A percentile compares a stretch with the other conserved stretches of the same genome.
Evolutionary conservation across 2,329 filamentous ascomycete species (phyloP).

Genomic region (Rachicladosporium sp.): DNA sequence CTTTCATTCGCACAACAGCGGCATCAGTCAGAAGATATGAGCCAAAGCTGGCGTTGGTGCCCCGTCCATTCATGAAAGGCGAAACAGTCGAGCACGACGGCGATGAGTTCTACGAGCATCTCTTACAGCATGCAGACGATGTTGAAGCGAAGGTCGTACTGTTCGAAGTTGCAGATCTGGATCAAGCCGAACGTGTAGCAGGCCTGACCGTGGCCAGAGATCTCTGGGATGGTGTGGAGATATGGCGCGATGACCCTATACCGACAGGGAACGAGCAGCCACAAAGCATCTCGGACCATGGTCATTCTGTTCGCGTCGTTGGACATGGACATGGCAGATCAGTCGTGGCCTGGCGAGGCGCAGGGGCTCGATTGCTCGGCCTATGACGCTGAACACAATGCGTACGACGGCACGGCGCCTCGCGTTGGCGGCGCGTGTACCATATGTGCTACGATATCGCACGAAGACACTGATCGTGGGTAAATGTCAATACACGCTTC

Average conservation of each 20-base stretch:
- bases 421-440: no score
- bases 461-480: no score
- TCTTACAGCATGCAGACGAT: constrained; percentile 44
- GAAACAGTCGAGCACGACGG: constrained; percentile 17
- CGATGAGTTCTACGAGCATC: constrained; percentile 55
- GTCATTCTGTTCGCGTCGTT: constrained; percentile 16
- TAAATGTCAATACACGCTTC: no score
- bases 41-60: constrained; percentile 67
- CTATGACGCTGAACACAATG: neutral
- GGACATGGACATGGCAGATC: constrained; percentile 32
- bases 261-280: constrained; percentile 18
- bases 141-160: constrained; percentile 45
- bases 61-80: constrained; percentile 27
- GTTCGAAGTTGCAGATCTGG: constrained; percentile 59
- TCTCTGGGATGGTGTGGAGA: constrained; percentile 39
- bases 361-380: constrained; percentile 7
- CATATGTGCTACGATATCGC: no score
- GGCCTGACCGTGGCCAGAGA: constrained; percentile 29
- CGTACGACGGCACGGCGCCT: no score
- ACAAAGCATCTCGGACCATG: constrained; percentile 9
- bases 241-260: constrained; percentile 61
- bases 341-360: constrained; percentile 30
- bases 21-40: constrained; percentile 73
- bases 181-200: constrained; percentile 55
- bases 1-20: constrained; percentile 50